These are phyloP conservation scores for Nigrospora osmanthi DNA, from an alignment of 2,329 filamentous ascomycete species.

Conservation along the genomic window DNA sequence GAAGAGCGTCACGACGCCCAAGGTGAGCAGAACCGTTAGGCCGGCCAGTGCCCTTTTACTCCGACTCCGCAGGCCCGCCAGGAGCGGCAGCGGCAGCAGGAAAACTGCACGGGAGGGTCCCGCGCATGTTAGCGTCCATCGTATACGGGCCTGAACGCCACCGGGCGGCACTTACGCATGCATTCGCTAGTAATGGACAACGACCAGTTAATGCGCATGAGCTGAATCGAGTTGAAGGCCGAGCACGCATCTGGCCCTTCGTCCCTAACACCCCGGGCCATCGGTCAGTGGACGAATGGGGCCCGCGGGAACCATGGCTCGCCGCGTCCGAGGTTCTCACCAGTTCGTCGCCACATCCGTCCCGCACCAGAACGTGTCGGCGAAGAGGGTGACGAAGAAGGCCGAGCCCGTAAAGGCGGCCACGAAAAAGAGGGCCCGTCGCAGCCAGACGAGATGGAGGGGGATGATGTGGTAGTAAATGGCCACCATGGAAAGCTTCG, in stretches of 20 bases:
- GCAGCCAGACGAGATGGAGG: slow-evolving; percentile 1
- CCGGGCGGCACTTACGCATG: slow-evolving; percentile 1
- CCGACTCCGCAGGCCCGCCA: slow-evolving; percentile 3
- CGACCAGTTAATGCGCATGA: slow-evolving; percentile 2
- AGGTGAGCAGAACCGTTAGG: slow-evolving; percentile 3
- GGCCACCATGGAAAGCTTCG: slow-evolving; percentile 5
- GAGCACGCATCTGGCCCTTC: not conserved
- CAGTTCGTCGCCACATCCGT: not conserved
- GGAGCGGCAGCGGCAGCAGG: slow-evolving; percentile 4
- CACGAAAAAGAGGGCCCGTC: slow-evolving; percentile 1
- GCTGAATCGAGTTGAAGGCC: not conserved
- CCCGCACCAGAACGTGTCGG: slow-evolving; percentile 2
- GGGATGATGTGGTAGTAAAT: slow-evolving; percentile 6
- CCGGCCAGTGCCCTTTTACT: slow-evolving; percentile 3
- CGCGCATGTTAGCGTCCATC: not conserved
- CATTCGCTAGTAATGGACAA: slow-evolving; percentile 5
- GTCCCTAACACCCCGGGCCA: not conserved
- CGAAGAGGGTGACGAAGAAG: slow-evolving; percentile 1
- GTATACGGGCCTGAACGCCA: not conserved
- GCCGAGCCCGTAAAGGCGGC: not conserved
- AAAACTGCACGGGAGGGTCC: slow-evolving; percentile 2
- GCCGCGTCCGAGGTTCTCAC: not conserved
- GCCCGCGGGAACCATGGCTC: not conserved
- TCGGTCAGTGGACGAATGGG: not conserved
- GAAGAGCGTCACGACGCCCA: slow-evolving; percentile 5